A percentile compares a stretch with the other conserved stretches of the same genome.
Conservation (phyloP, 1,284 basidiomycete species). For the Ceratorhiza oryzae-sativae region DNA sequence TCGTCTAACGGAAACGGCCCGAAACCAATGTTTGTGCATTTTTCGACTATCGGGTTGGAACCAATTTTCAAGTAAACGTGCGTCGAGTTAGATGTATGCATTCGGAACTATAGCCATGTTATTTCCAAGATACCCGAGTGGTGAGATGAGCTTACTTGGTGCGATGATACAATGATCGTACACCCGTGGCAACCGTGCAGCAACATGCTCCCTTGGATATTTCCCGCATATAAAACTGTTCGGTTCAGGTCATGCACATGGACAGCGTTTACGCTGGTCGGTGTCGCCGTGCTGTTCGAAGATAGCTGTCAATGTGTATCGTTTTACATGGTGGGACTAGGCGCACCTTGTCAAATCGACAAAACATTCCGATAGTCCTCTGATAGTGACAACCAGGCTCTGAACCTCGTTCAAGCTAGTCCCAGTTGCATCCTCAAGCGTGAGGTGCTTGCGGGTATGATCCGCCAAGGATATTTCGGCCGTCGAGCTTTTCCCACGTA, state of each 20-base stretch:
- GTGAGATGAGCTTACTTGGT: slow-evolving; percentile 6
- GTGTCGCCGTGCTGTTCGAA: not conserved
- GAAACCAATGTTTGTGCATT: slow-evolving; percentile 26
- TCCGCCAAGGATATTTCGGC: slow-evolving; percentile 5
- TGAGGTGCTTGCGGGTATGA: slow-evolving; percentile 1
- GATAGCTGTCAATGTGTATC: not conserved
- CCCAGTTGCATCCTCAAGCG: slow-evolving; percentile 2
- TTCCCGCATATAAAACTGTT: slow-evolving; percentile 29
- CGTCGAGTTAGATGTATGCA: slow-evolving; percentile 27
- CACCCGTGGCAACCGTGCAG: slow-evolving; percentile 21
- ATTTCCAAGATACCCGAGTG: not conserved
- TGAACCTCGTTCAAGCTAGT: not conserved
- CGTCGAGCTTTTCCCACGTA: not conserved
- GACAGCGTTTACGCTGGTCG: slow-evolving; percentile 7
- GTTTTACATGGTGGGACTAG: not conserved
- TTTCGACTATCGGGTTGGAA: slow-evolving; percentile 33
- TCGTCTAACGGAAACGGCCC: slow-evolving; percentile 12
- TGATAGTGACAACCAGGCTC: slow-evolving; percentile 24
- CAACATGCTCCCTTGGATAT: slow-evolving; percentile 23
- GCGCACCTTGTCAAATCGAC: slow-evolving; percentile 24
- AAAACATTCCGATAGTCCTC: slow-evolving; percentile 12
- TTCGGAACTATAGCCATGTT: slow-evolving; percentile 17
- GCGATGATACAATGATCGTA: slow-evolving; percentile 24
- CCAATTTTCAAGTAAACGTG: slow-evolving; percentile 18
- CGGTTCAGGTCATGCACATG: slow-evolving; percentile 26